Percentiles rank a stretch among this genome's conserved stretches.
These are phyloP conservation scores for Trichoderma endophyticum DNA, from an alignment of 2,329 filamentous ascomycete genomes.

Conservation along the genomic window DNA sequence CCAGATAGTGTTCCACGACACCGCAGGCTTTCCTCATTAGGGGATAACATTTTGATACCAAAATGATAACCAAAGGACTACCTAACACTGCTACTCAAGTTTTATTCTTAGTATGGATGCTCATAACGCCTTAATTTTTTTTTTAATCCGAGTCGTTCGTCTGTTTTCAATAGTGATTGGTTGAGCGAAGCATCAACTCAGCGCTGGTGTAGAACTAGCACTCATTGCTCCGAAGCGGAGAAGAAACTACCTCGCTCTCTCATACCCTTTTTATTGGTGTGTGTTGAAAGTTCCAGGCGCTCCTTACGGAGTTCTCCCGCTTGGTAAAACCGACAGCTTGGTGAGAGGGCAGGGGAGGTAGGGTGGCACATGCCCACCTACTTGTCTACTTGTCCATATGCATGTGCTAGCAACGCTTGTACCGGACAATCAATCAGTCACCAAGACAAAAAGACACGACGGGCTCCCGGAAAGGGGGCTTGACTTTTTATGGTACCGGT, in stretches of 20 bases:
- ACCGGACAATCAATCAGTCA: neutral
- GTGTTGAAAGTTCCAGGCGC: neutral
- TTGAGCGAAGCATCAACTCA: neutral
- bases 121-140: neutral
- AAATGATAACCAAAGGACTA: neutral
- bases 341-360: constrained; percentile 4
- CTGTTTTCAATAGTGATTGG: neutral
- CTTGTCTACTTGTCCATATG: constrained; percentile 4
- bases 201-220: neutral
- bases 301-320: neutral
- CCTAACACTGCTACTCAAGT: neutral
- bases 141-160: neutral
- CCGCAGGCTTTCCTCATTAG: neutral
- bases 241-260: neutral
- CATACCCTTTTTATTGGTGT: neutral
- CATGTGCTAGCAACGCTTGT: constrained; percentile 11
- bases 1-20: neutral
- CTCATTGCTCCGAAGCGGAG: neutral
- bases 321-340: constrained; percentile 14
- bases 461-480: constrained; percentile 4
- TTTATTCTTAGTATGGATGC: neutral
- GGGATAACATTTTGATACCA: no score
- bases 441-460: neutral
- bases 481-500: constrained; percentile 1
- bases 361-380: constrained; percentile 5